A percentile compares a stretch with the other conserved stretches of the same genome.
These are phyloP conservation scores for Nannizzia gypsea DNA, from an alignment of 2,329 filamentous ascomycete species.

Conservation along the genomic window DNA sequence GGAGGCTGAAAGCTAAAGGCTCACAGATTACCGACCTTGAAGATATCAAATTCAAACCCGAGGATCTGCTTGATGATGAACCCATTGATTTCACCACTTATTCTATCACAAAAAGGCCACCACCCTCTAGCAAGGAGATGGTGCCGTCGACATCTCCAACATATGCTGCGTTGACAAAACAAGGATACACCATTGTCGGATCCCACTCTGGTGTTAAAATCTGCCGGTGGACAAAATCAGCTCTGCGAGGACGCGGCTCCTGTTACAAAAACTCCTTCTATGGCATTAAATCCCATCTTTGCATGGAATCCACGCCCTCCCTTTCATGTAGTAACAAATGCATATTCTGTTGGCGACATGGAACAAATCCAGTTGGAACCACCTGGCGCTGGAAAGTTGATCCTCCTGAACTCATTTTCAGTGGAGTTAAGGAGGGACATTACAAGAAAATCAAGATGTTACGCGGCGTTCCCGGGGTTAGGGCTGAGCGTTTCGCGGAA, in stretches of 20 bases:
- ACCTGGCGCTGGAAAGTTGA: conserved; percentile 96
- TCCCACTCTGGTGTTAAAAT: conserved; percentile 96
- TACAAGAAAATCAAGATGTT: conserved; percentile 98
- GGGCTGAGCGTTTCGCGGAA: conserved; percentile 82
- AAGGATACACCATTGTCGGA: conserved; percentile 90
- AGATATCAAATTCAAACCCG: conserved; percentile 51
- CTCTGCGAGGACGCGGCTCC: conserved; percentile 78
- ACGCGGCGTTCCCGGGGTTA: conserved; percentile 81
- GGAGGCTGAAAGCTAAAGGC: conserved; percentile 29
- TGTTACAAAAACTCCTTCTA: conserved; percentile 99
- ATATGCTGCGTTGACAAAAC: conserved; percentile 79
- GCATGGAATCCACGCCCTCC: conserved; percentile 95
- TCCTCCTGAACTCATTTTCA: conserved; percentile 76
- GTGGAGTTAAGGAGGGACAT: conserved; percentile 79
- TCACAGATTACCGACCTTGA: conserved; percentile 63
- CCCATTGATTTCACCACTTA: conserved; percentile 69
- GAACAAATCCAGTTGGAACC: conserved; percentile 91
- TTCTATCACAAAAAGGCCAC: conserved; percentile 32
- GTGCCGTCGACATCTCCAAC: conserved; percentile 84
- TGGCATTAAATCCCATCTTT: conserved; percentile 89
- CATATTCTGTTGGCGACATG: conserved; percentile 97
- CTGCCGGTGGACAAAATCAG: conserved; percentile 96
- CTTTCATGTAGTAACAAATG: conserved; percentile 97
- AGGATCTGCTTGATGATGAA: conserved; percentile 31
- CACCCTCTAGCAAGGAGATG: conserved; percentile 64